These are phyloP conservation scores for Aureobasidium sp. DNA, from an alignment of 2,329 filamentous ascomycete genomes.

Conservation along the genomic window DNA sequence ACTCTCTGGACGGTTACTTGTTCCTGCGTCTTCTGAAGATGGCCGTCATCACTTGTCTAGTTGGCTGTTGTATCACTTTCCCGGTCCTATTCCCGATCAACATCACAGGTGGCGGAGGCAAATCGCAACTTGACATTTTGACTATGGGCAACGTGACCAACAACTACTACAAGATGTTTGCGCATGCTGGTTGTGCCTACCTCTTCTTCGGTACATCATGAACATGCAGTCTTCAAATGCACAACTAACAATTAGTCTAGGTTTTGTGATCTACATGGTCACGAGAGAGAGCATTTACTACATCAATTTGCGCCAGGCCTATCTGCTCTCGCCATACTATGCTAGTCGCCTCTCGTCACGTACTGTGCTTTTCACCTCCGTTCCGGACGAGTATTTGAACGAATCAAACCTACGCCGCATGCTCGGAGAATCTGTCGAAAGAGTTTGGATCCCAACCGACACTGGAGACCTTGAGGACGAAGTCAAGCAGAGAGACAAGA, in stretches of 20 bases:
- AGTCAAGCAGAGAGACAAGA: slow-evolving; percentile 73
- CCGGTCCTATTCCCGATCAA: slow-evolving; percentile 86
- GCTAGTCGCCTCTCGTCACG: slow-evolving; percentile 79
- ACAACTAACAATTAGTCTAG: slow-evolving; percentile 21
- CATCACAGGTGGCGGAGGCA: slow-evolving; percentile 63
- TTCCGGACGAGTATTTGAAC: slow-evolving; percentile 70
- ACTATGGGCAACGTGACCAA: slow-evolving; percentile 69
- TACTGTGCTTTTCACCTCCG: slow-evolving; percentile 82
- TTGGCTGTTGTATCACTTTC: slow-evolving; percentile 78
- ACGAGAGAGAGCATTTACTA: slow-evolving; percentile 85
- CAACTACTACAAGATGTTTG: slow-evolving; percentile 65
- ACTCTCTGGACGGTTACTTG: slow-evolving; percentile 86
- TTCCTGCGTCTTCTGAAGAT: slow-evolving; percentile 84
- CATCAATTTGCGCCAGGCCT: slow-evolving; percentile 88
- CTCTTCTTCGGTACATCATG: slow-evolving; percentile 59
- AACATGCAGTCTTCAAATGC: not conserved
- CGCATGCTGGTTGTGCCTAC: slow-evolving; percentile 74
- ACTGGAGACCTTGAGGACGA: slow-evolving; percentile 70
- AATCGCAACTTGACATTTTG: slow-evolving; percentile 65
- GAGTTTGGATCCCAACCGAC: slow-evolving; percentile 77
- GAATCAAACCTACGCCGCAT: slow-evolving; percentile 69
- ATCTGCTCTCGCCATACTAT: slow-evolving; percentile 77
- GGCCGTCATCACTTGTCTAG: slow-evolving; percentile 67
- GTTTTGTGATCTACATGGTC: slow-evolving; percentile 82
- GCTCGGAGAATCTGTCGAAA: slow-evolving; percentile 73